A percentile compares a stretch with the other conserved stretches of the same genome.
phyloP scores from a whole-genome alignment of 805 yeast genomes.

The Tetrapisispora fleetii region DNA sequence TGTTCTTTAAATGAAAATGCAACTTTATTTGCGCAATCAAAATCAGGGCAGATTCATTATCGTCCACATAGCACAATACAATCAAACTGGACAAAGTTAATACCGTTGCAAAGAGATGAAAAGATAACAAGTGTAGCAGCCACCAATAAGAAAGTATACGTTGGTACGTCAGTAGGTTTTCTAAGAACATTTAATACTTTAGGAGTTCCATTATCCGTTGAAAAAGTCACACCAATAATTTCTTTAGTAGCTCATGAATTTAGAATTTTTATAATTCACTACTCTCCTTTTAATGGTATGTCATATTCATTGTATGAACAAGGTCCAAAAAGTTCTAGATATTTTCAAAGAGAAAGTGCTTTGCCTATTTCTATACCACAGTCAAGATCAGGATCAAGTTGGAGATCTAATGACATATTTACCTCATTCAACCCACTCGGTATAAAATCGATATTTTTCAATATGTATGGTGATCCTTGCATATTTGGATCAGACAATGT shows the following conservation, averaged over 20 bases:
- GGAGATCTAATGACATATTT: conserved; percentile 29
- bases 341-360: conserved; percentile 37
- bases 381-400: conserved; percentile 9
- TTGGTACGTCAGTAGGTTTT: conserved; percentile 70
- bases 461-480: conserved; percentile 84
- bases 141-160: conserved; percentile 48
- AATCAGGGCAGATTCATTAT: conserved; percentile 43
- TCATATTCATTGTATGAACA: conserved; percentile 24
- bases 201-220: conserved; percentile 65
- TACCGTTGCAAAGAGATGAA: conserved; percentile 45
- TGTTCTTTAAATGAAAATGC: conserved; percentile 67
- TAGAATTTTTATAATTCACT: conserved; percentile 44
- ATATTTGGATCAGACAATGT: conserved; percentile 71
- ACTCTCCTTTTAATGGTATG: conserved; percentile 20
- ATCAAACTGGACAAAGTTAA: conserved; percentile 61
- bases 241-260: conserved; percentile 56
- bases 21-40: conserved; percentile 46
- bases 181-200: conserved; percentile 58
- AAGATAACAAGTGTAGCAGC: conserved; percentile 59
- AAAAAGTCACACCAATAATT: conserved; percentile 63
- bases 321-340: conserved; percentile 19
- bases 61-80: conserved; percentile 57
- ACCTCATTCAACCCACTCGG: conserved; percentile 27
- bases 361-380: conserved; percentile 33
- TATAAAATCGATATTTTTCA: conserved; percentile 65